These are phyloP conservation scores for Ascochyta pisi DNA, from an alignment of 2,329 filamentous ascomycete genomes.

Conservation along the genomic window DNA sequence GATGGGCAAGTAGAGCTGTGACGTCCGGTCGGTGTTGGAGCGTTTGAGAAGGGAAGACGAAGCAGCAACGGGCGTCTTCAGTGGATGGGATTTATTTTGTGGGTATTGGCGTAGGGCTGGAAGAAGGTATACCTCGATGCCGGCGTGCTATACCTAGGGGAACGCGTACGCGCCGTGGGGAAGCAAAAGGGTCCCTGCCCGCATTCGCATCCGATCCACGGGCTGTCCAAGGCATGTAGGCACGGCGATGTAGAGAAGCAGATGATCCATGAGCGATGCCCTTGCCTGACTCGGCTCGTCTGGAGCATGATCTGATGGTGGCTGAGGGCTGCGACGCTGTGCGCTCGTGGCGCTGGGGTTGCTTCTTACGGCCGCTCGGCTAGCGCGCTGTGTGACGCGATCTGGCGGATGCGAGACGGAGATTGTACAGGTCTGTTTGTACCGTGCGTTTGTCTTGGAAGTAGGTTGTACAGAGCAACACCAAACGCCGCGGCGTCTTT, in stretches of 20 bases:
- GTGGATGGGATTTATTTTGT: neutral
- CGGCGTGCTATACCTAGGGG: constrained; percentile 1
- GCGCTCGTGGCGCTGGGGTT: constrained; percentile 5
- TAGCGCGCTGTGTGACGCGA: constrained; percentile 28
- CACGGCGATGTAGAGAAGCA: neutral
- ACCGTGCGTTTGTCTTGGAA: too few species aligned
- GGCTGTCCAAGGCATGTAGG: neutral
- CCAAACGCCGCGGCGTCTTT: constrained; percentile 19
- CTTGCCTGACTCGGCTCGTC: neutral
- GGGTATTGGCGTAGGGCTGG: constrained; percentile 1
- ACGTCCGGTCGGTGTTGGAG: neutral
- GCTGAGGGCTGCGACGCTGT: constrained; percentile 10
- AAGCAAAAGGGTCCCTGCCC: constrained; percentile 1
- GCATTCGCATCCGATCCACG: neutral
- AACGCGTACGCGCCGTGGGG: constrained; percentile 10
- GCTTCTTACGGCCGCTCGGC: constrained; percentile 7
- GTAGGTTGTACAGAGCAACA: constrained; percentile 33
- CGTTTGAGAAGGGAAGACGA: neutral
- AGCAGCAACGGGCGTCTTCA: neutral
- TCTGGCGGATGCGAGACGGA: constrained; percentile 23
- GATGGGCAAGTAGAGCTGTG: neutral
- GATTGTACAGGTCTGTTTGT: constrained; percentile 17
- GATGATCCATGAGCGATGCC: neutral
- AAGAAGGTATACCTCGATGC: neutral
- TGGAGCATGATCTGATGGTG: constrained; percentile 4